Base-by-base conservation (phyloP, 192 early-diverging fungal genomes). In the Coemansia pectinata region DNA sequence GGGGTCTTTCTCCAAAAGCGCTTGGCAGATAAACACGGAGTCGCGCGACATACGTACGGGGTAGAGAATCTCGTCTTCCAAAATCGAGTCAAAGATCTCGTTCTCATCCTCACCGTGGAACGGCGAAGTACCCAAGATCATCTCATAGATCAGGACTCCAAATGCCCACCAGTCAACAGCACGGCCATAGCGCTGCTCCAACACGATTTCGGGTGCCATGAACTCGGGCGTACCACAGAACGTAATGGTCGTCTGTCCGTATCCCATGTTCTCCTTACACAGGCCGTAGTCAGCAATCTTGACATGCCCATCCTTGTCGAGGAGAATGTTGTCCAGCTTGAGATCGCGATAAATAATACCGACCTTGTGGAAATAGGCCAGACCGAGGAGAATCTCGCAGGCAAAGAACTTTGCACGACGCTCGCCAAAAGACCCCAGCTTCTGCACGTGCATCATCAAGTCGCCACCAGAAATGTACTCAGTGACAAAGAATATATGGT, bases 101-200 rank as follows among this genome's bases (percentile, higher is more conserved):
- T 98, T 95, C 76, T 98, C 97, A 70, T 96, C 93, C 31, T 96
- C 94, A 45, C 98, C 96, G 47, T 89, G 85, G 87, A 99, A 99
- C 50, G 96, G 96, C 9, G 92, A 91, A 67, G 95, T 90, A 58
- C 94, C 94, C 55, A 96, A 84, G 34, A 97, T 86, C 94, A 98
- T 96, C 74, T 93, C 91, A 71, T 93, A 93, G 63, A 93, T 91
- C 67, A 93, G 80, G 10, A 93, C 91, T 60, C 91, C 91, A 78
- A 93, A 94, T 2, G 97, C 94, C 97, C 97, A 99, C 97, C 97
- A 99, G 81, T 99, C 97, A 2, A 97, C 96, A 3, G 97, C 95
- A n/a, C 93, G 88, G 12, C 90, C 92, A 75, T 99, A 99, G 45
- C 92, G 93, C 84, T 97, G 93, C 78, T 97, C 97, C 64, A 91